Conservation (phyloP, 176 grass and related monocot genomes). For the Bothriochloa decipiens region DNA sequence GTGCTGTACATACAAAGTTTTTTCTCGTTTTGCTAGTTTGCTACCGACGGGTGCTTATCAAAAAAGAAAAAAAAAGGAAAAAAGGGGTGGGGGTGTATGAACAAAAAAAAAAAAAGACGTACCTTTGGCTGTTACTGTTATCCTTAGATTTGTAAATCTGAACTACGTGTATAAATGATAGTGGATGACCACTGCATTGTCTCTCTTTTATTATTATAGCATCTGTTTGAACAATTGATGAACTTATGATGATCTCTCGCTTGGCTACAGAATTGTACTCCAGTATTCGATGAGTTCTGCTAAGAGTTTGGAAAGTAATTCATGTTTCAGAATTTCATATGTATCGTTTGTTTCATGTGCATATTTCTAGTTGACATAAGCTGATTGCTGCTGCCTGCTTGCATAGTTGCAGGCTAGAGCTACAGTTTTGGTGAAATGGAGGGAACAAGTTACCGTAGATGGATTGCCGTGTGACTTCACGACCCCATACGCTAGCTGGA, state of each 20-base stretch:
- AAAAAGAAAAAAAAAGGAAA: background rate
- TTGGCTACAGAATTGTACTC: background rate
- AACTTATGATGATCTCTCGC: background rate
- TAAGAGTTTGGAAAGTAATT: background rate
- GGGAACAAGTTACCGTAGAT: background rate
- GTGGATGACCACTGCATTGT: background rate
- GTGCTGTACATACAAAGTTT: conserved; percentile 50
- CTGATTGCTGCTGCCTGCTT: background rate
- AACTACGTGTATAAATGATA: background rate
- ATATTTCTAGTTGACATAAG: background rate
- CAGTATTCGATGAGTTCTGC: background rate
- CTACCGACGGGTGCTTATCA: conserved; percentile 8
- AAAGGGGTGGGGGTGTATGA: background rate
- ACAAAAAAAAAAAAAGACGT: conserved; percentile 9
- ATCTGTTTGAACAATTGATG: background rate
- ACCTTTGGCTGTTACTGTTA: background rate
- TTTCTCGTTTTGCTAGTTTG: conserved; percentile 6
- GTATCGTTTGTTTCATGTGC: background rate
- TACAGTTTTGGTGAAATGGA: background rate
- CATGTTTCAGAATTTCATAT: background rate
- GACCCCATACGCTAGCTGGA: too few relatives aligned
- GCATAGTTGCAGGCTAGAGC: background rate
- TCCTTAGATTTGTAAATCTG: conserved; percentile 33
- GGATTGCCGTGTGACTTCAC: too few relatives aligned
- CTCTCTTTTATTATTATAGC: background rate